Evolutionary conservation across 1,139 yeast species (phyloP).

Genomic region (Kluyveromyces sp.): DNA sequence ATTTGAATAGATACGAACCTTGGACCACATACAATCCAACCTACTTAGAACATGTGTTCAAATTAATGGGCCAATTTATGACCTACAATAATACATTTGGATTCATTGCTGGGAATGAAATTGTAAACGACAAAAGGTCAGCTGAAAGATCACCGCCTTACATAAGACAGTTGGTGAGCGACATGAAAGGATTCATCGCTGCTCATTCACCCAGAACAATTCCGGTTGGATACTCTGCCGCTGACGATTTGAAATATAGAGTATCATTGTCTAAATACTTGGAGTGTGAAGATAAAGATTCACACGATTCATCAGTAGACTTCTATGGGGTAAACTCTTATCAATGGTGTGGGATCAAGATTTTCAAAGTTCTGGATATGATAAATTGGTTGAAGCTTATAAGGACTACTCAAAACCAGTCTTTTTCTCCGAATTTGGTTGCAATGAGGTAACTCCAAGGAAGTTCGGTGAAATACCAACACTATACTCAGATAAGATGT

Average conservation of each 20-base stretch:
- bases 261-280: slow-evolving; percentile 71
- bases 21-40: slow-evolving; percentile 68
- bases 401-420: slow-evolving; percentile 64
- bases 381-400: slow-evolving; percentile 65
- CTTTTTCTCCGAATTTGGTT: slow-evolving; percentile 88
- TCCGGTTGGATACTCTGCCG: slow-evolving; percentile 96
- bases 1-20: slow-evolving; percentile 81
- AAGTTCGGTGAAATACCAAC: slow-evolving; percentile 69
- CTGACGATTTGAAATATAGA: slow-evolving; percentile 77
- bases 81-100: slow-evolving; percentile 84
- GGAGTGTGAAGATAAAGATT: slow-evolving; percentile 58
- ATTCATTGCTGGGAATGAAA: slow-evolving; percentile 91
- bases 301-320: slow-evolving; percentile 55
- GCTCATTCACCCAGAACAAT: slow-evolving; percentile 53
- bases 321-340: slow-evolving; percentile 94
- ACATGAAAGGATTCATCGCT: slow-evolving; percentile 64
- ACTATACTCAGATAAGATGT: slow-evolving; percentile 67
- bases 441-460: slow-evolving; percentile 79
- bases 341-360: slow-evolving; percentile 97
- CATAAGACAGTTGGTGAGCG: slow-evolving; percentile 72
- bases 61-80: slow-evolving; percentile 75
- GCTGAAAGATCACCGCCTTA: slow-evolving; percentile 63
- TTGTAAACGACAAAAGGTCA: slow-evolving; percentile 71
- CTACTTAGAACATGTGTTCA: slow-evolving; percentile 70
- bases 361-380: slow-evolving; percentile 75